phyloP scores from a whole-genome alignment of 768 basidiomycete genomes.

The Kwoniella mangroviensis region DNA sequence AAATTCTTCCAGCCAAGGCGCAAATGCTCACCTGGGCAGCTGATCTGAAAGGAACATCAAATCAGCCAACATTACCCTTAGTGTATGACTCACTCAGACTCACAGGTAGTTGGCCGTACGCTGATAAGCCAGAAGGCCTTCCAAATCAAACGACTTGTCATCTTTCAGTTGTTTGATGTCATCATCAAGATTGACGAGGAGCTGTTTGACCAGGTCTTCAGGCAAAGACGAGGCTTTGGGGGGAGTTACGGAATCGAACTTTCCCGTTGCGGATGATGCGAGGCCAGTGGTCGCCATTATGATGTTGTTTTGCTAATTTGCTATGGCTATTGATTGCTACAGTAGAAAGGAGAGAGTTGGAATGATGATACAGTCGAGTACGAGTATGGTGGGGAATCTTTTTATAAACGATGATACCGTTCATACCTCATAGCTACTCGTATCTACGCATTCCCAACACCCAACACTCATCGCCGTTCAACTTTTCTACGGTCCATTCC shows the following conservation, averaged over 20 bases:
- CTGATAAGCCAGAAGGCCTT: slow-evolving; percentile 55
- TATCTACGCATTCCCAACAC: slow-evolving; percentile 4
- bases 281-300: slow-evolving; percentile 50
- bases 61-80: slow-evolving; percentile 9
- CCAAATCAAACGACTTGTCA: slow-evolving; percentile 58
- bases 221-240: slow-evolving; percentile 72
- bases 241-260: slow-evolving; percentile 60
- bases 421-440: background rate
- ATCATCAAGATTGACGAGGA: slow-evolving; percentile 62
- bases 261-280: slow-evolving; percentile 39
- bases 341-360: background rate
- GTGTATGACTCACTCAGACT: slow-evolving; percentile 9
- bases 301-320: no score
- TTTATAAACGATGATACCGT: background rate
- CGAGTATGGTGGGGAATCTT: background rate
- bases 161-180: slow-evolving; percentile 64
- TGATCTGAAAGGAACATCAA: slow-evolving; percentile 14
- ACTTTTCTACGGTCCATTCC: background rate
- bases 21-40: slow-evolving; percentile 28
- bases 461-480: background rate
- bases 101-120: slow-evolving; percentile 53
- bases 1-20: background rate
- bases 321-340: slow-evolving; percentile 12
- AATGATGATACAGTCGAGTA: background rate
- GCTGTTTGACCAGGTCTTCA: slow-evolving; percentile 63